Conservation (phyloP, 2,329 filamentous ascomycete genomes). For the Fusarium torreyae region DNA sequence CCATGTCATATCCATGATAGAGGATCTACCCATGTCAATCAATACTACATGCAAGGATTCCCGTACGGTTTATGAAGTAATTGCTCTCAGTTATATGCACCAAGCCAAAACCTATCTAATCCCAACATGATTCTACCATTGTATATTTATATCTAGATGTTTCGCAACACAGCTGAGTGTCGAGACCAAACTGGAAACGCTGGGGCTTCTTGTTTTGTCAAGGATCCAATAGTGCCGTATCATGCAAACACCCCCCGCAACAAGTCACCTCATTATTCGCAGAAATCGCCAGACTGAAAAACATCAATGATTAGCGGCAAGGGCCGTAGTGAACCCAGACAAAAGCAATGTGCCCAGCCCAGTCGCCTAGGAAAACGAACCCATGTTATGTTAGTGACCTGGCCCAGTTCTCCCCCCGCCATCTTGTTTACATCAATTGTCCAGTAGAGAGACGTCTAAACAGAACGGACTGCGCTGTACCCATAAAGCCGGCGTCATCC, state of each 20-base stretch:
- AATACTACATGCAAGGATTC: too few relatives aligned
- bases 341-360: conserved; percentile 6
- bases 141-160: too few relatives aligned
- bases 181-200: too few relatives aligned
- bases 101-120: too few relatives aligned
- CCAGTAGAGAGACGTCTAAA: neutral
- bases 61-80: too few relatives aligned
- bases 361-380: conserved; percentile 1
- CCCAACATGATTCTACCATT: too few relatives aligned
- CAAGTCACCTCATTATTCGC: conserved; percentile 48
- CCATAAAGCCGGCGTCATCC: conserved; percentile 14
- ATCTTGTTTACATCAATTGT: conserved; percentile 1
- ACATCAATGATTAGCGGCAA: conserved; percentile 32
- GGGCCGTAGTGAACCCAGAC: conserved; percentile 22
- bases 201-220: too few relatives aligned
- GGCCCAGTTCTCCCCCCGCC: neutral
- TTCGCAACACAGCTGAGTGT: too few relatives aligned
- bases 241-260: conserved; percentile 39
- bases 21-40: too few relatives aligned
- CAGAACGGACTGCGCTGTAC: too few relatives aligned
- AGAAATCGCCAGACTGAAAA: conserved; percentile 47
- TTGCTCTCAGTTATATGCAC: too few relatives aligned
- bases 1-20: too few relatives aligned
- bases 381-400: conserved; percentile 6
- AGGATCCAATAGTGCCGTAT: conserved; percentile 25